A percentile compares a stretch with the other conserved stretches of the same genome.
Evolutionary conservation across 768 basidiomycete genomes (phyloP).

Genomic region (Trametes maxima): DNA sequence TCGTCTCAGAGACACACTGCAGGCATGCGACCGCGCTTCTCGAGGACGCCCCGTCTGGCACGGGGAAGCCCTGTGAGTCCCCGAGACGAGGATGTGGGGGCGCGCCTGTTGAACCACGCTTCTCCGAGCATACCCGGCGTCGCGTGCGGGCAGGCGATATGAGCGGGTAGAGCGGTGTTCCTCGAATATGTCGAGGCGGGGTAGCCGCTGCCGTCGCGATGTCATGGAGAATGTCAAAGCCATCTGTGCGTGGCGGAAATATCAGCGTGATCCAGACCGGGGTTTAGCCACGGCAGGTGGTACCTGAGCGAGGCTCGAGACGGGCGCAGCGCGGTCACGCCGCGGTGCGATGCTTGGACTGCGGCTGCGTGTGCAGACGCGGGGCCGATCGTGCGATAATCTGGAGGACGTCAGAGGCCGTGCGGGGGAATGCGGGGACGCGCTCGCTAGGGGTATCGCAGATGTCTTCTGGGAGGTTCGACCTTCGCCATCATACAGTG

Average conservation of each 20-base stretch:
- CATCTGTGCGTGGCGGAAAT: neutral
- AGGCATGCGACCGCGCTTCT: conserved; percentile 7
- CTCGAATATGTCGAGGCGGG: too few species aligned
- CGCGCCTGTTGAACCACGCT: too few species aligned
- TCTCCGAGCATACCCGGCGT: too few species aligned
- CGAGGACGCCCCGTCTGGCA: neutral
- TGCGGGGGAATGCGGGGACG: conserved; percentile 18
- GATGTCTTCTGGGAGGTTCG: neutral
- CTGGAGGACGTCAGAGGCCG: conserved; percentile 12
- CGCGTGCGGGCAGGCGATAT: too few species aligned
- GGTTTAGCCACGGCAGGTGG: conserved; percentile 3
- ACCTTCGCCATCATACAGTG: neutral
- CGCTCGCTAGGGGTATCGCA: neutral
- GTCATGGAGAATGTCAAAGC: neutral
- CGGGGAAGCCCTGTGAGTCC: too few species aligned
- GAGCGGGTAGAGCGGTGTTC: too few species aligned
- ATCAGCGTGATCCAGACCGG: neutral
- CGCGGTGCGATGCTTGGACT: neutral
- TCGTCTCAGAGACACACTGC: conserved; percentile 18
- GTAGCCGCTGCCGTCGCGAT: neutral
- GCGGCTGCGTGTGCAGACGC: conserved; percentile 2
- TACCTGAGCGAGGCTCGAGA: conserved; percentile 4
- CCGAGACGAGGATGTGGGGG: too few species aligned
- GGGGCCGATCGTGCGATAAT: conserved; percentile 13
- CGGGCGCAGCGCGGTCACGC: conserved; percentile 3